Base-by-base conservation (phyloP, 148 eudicot species). In the Silene latifolia region DNA sequence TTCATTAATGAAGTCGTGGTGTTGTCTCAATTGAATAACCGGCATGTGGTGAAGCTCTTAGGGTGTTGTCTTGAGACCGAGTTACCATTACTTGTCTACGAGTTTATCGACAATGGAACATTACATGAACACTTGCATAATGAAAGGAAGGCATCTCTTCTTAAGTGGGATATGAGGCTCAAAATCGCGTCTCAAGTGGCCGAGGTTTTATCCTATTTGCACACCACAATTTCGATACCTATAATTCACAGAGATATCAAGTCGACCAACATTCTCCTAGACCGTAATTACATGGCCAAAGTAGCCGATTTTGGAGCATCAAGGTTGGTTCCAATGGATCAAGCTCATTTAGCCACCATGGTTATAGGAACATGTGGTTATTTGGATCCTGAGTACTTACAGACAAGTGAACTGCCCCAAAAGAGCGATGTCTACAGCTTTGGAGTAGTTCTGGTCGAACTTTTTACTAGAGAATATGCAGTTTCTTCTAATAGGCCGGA, bases 371-470 rank as follows among this genome's bases (percentile, higher is more conserved):
- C 80, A n/a, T 32, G 47, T 19, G 80, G 80, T 0, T 78, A 78
- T n/a, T 54, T 78, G 27, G 76, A 78, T 21, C 80, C 76, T 0
- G 72, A 78, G 23, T 78, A 72, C 25, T 53, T 78, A 70, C 80
- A 72, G 35, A 78, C 63, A 0, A 25, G 76, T 19, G 76, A 72
- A 17, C 15, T 78, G 1, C 72, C 69, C 15, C 71, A 77, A 10
- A 77, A 77, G 80, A 77, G 80, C 13, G 80, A 77, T 71, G 80
- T 78, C 1, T 78, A 78, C 21, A 78, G 80, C 11, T 77, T 63
- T 51, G 80, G 80, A 13, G 80, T 77, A 14, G 74, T 76, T 18
- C 23, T 76, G 1, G 67, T 76, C 18, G 79, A 76, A 32, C 57
- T 76, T 1, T 3, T 76, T 4, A 71, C 80, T 9, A 21, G 75